Base-by-base conservation (phyloP, 1,284 basidiomycete genomes). In the Tilletia setariae region DNA sequence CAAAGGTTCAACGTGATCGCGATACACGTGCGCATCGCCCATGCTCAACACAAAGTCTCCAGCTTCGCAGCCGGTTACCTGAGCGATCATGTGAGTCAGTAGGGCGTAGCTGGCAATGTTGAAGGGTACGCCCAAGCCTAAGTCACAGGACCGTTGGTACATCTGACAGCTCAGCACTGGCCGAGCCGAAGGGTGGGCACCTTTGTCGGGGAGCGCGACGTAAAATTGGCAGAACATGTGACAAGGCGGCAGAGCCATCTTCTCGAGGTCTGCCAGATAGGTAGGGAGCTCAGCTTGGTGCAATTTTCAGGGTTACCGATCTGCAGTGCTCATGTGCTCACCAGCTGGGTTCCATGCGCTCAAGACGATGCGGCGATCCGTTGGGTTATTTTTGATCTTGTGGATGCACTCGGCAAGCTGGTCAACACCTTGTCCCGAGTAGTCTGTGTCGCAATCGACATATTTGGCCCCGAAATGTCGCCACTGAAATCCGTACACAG, bases 141-240 rank as follows among this genome's bases (percentile, higher is more conserved):
- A 87, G 81, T 98, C 95, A 56, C 94, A 95, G 6, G 94, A 97
- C 53, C 96, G 91, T 83, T 98, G 95, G 85, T 91, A 98, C 93
- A 98, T 96, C 65, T 98, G 87, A 83, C 94, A 98, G 16, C 91
- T 93, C 44, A 98, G 76, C 32, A 74, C 73, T 25, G 76, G 77
- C 49, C 72, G 70, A 11, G 69, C 46, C 19, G 56, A 51, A 51
- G 62, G 47, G 11, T 35, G n/a, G 2, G 63, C 66, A 51, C 46
- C 47, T 1, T 85, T 77, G 9, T 87, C 84, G 0, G 92, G 90
- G 40, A 94, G 88, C 76, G 92, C 90, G 44, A 98, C 95, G 85
- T 93, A 98, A 87, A 98, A 98, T 82, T 98, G 95, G 84, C 93
- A 96, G 83, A 98, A 90, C 88, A 98, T 91, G 84, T 98, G 96